These are phyloP conservation scores for Mycosphaerella sp. DNA, from an alignment of 2,329 filamentous ascomycete species.

Conservation along the genomic window DNA sequence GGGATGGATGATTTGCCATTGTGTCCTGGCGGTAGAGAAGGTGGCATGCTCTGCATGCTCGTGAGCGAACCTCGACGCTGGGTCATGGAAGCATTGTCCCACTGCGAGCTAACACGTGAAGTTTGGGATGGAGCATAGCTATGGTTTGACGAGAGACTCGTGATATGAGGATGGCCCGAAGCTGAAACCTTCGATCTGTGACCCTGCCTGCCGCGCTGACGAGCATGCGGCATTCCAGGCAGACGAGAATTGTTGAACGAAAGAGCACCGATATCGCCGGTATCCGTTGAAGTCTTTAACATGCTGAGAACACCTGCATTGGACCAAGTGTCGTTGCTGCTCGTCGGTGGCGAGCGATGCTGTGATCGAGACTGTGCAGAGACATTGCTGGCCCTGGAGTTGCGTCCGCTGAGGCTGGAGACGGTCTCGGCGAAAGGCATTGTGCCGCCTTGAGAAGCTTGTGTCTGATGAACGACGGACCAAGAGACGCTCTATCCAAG, in stretches of 20 bases:
- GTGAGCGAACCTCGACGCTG: slow-evolving; percentile 38
- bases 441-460: slow-evolving; percentile 31
- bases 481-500: slow-evolving; percentile 32
- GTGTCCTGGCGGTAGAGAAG: slow-evolving; percentile 33
- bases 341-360: slow-evolving; percentile 27
- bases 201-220: slow-evolving; percentile 33
- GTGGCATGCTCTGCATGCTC: slow-evolving; percentile 40
- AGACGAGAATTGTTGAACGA: slow-evolving; percentile 36
- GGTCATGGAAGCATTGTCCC: slow-evolving; percentile 37
- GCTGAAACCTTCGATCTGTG: slow-evolving; percentile 37
- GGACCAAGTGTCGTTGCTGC: slow-evolving; percentile 30
- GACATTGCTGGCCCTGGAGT: slow-evolving; percentile 43
- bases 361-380: slow-evolving; percentile 34
- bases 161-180: slow-evolving; percentile 27
- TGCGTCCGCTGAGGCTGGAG: slow-evolving; percentile 42
- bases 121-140: slow-evolving; percentile 37
- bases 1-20: slow-evolving; percentile 20
- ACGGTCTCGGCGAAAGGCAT: slow-evolving; percentile 44
- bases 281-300: slow-evolving; percentile 46
- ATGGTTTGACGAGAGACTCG: slow-evolving; percentile 25
- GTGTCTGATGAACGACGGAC: slow-evolving; percentile 22
- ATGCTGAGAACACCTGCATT: slow-evolving; percentile 44
- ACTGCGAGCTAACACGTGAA: slow-evolving; percentile 37
- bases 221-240: slow-evolving; percentile 34
- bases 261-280: slow-evolving; percentile 42